Percentiles rank a stretch among this genome's conserved stretches.
Conservation (phyloP, 208 protist species). For the Wallacemonas collosoma region DNA sequence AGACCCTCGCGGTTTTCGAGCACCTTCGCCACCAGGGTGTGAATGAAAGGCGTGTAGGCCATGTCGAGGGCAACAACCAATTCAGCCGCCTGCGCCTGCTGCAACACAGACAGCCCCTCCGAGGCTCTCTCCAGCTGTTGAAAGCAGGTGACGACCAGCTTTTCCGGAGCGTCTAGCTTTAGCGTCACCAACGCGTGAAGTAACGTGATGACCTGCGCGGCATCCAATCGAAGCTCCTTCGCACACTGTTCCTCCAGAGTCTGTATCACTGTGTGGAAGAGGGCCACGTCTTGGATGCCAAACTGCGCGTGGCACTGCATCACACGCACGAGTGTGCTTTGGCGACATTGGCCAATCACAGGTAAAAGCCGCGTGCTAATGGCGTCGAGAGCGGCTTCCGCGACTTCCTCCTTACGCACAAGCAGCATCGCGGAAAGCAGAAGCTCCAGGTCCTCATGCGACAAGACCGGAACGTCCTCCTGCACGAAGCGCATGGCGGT, state of each 20-base stretch:
- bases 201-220: conserved; percentile 60
- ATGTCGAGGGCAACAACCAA: conserved; percentile 78
- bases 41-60: conserved; percentile 70
- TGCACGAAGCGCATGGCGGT: conserved; percentile 49
- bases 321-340: conserved; percentile 77
- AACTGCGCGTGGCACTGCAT: conserved; percentile 80
- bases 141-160: conserved; percentile 60
- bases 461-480: conserved; percentile 55
- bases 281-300: conserved; percentile 51
- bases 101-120: conserved; percentile 38
- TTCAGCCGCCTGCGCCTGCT: conserved; percentile 57
- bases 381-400: conserved; percentile 74
- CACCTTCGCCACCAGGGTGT: conserved; percentile 62
- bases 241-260: conserved; percentile 66
- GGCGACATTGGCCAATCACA: conserved; percentile 60
- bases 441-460: conserved; percentile 77
- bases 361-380: conserved; percentile 71
- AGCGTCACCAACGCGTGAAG: conserved; percentile 57
- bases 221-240: conserved; percentile 55
- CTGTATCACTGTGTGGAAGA: conserved; percentile 34
- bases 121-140: conserved; percentile 57
- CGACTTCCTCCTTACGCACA: conserved; percentile 32
- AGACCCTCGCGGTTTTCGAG: conserved; percentile 74
- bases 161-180: conserved; percentile 41
- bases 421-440: conserved; percentile 57